Conservation (phyloP, 805 yeast species). For the Kodamaea fukazawae region DNA sequence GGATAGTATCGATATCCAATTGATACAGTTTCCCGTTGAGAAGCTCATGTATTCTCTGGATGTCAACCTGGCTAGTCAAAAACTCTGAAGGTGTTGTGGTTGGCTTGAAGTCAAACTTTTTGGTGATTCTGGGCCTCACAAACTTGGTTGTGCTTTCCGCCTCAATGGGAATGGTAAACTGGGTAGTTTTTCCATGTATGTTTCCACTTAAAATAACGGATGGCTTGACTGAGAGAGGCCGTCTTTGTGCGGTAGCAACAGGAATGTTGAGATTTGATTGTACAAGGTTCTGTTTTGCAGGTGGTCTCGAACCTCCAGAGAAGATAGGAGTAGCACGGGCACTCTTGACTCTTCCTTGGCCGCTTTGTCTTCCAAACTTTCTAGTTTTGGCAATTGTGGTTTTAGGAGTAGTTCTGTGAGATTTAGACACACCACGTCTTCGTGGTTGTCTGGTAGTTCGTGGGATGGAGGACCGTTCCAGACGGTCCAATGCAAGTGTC, state of each 20-base stretch:
- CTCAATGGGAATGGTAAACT: conserved; percentile 31
- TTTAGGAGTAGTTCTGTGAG: no score
- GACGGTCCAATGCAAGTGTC: no score
- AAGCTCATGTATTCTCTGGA: conserved; percentile 16
- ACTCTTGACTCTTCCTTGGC: no score
- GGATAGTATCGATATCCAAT: conserved; percentile 13
- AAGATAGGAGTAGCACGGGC: no score
- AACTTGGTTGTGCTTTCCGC: conserved; percentile 29
- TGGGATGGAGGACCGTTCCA: no score
- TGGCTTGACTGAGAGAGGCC: not conserved
- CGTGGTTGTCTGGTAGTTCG: no score
- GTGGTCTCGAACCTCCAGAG: no score
- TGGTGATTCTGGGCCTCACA: conserved; percentile 9
- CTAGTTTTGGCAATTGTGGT: no score
- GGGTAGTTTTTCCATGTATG: conserved; percentile 23
- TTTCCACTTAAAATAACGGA: conserved; percentile 13
- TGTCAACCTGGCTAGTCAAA: conserved; percentile 11
- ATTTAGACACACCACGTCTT: no score
- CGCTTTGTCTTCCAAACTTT: no score
- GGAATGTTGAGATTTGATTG: conserved; percentile 1
- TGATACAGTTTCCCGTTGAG: conserved; percentile 16
- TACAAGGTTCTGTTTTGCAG: no score
- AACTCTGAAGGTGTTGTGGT: not conserved
- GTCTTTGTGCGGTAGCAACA: not conserved
- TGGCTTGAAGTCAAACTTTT: not conserved